These are phyloP conservation scores for Leucocoprinus birnbaumii DNA, from an alignment of 768 basidiomycete genomes.

Conservation along the genomic window DNA sequence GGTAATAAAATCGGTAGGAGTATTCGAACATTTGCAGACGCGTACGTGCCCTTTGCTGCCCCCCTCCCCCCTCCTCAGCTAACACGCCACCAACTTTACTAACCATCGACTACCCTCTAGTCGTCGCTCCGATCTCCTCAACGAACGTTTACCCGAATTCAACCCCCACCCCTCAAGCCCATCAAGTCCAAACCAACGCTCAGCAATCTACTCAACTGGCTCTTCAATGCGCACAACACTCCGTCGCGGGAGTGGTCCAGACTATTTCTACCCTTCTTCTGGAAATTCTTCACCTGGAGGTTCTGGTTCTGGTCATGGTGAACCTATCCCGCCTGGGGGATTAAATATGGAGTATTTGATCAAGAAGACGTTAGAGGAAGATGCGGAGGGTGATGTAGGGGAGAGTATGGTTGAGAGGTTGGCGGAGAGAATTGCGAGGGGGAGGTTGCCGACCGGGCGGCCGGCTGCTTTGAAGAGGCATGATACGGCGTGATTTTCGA, in stretches of 20 bases:
- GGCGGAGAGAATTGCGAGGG: conserved; percentile 58
- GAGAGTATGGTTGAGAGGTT: conserved; percentile 27
- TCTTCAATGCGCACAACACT: conserved; percentile 50
- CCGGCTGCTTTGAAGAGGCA: conserved; percentile 60
- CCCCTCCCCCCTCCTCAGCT: background rate
- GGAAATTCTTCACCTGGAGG: background rate
- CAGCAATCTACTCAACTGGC: conserved; percentile 52
- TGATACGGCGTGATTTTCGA: conserved; percentile 36
- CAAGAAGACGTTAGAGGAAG: conserved; percentile 59
- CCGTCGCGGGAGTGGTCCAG: conserved; percentile 34
- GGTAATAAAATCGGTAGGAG: conserved; percentile 54
- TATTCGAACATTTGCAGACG: conserved; percentile 75
- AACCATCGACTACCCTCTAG: no score
- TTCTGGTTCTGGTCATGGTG: no score
- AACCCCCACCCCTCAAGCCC: conserved; percentile 23
- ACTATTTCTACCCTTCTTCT: background rate
- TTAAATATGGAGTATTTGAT: conserved; percentile 67
- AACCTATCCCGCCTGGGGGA: conserved; percentile 15
- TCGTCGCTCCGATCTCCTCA: conserved; percentile 68
- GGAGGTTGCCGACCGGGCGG: conserved; percentile 39
- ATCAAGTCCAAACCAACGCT: conserved; percentile 15
- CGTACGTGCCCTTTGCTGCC: conserved; percentile 41
- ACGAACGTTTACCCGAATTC: conserved; percentile 72
- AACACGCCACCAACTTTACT: background rate
- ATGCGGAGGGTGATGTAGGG: conserved; percentile 41